A percentile compares a stretch with the other conserved stretches of the same genome.
Evolutionary conservation across 2,329 filamentous ascomycete species (phyloP).

Genomic region (Chaetomiaceae sp.): DNA sequence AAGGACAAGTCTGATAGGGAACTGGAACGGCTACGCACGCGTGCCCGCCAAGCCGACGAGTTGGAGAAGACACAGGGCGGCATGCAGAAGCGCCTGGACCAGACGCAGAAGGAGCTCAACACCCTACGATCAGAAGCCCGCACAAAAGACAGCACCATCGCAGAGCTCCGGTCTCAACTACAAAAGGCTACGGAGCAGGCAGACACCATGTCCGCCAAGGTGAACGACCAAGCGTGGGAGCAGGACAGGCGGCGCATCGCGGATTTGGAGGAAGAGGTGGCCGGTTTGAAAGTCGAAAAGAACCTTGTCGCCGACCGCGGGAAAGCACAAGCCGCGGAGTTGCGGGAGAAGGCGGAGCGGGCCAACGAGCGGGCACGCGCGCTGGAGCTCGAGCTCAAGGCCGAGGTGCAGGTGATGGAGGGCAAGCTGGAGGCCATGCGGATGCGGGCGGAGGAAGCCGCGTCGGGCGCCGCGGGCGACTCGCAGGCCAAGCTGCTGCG

Average conservation of each 20-base stretch:
- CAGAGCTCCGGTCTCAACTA: conserved; percentile 63
- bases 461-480: conserved; percentile 73
- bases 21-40: conserved; percentile 39
- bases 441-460: conserved; percentile 78
- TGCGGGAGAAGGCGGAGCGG: conserved; percentile 66
- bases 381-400: conserved; percentile 69
- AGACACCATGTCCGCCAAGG: conserved; percentile 60
- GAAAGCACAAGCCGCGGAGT: conserved; percentile 64
- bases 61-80: conserved; percentile 51
- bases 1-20: conserved; percentile 54
- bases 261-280: conserved; percentile 51
- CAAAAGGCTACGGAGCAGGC: conserved; percentile 60
- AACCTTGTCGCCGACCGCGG: conserved; percentile 59
- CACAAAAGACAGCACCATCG: conserved; percentile 57
- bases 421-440: conserved; percentile 85
- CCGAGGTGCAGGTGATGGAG: conserved; percentile 73
- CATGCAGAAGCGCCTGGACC: conserved; percentile 52
- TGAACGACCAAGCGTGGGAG: conserved; percentile 61
- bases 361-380: conserved; percentile 64
- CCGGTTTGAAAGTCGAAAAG: conserved; percentile 71
- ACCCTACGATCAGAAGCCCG: conserved; percentile 55
- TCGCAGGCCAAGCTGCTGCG: conserved; percentile 83
- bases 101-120: conserved; percentile 45
- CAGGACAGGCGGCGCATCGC: conserved; percentile 50
- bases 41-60: conserved; percentile 44